Base-by-base conservation (phyloP, 139 green algal species). In the Deuterostichococcus epilithicus region DNA sequence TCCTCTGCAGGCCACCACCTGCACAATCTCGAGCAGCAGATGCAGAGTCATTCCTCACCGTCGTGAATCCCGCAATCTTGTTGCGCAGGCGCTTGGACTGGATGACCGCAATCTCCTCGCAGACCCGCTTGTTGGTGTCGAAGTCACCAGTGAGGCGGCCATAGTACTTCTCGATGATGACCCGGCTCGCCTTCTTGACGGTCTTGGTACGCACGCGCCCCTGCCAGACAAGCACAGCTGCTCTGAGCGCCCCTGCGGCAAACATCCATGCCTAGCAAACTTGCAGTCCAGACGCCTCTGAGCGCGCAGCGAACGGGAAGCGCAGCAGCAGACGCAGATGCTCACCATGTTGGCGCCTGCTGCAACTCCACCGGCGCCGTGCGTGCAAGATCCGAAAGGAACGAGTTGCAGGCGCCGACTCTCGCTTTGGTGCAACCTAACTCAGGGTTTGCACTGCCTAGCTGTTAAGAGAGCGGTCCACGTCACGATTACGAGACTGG, bases 101-200 rank as follows among this genome's bases (percentile, higher is more conserved):
- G 80, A 99, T 99, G 83, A 98, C 90, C 25, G 96, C 96, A 76
- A 99, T 91, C 87, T 99, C 96, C 79, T 97, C 95, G 75, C 82
- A 87, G 60, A 99, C 89, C 65, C 94, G 83, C 89, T 99, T 98
- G 93, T 99, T 98, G 76, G 91, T 98, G 85, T 97, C 89, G 75
- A 98, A 98, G 87, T 99, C 95, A 39, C 96, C 84, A 34, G 95
- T 99, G 65, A 99, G 89, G 34, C 91, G 86, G 80, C 88, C 89
- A 87, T 99, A 99, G 87, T 99, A 99, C 92, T 98, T 99, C 92
- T 99, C 96, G 75, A 99, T 97, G 78, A 99, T 97, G 52, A 95
- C 85, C 36, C 95, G 88, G 72, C 90, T 93, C 60, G 95, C 95
- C 87, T 97, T 97, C 91, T 99, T 99, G 63, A 99, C 94, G 67